Conservation (phyloP, 805 yeast species). For the Ascoidea asiatica region DNA sequence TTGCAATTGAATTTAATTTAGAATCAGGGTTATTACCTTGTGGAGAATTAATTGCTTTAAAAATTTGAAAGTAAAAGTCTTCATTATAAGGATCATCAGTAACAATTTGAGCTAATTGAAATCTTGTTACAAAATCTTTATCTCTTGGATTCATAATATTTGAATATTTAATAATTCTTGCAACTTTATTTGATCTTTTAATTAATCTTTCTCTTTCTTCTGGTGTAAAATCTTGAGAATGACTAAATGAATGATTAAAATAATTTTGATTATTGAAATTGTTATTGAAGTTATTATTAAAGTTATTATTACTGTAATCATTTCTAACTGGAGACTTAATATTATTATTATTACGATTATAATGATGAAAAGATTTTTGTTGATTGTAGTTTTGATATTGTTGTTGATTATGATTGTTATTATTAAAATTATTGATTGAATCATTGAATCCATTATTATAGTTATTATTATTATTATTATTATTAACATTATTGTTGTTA, state of each 20-base stretch:
- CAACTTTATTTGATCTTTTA: slow-evolving; percentile 61
- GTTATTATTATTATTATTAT: slow-evolving; percentile 6
- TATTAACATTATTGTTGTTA: slow-evolving; percentile 12
- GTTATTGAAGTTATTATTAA: slow-evolving; percentile 9
- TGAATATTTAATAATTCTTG: slow-evolving; percentile 64
- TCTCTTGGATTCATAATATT: slow-evolving; percentile 97
- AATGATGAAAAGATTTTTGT: slow-evolving; percentile 29
- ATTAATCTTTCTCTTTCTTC: slow-evolving; percentile 61
- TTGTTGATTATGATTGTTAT: slow-evolving; percentile 10
- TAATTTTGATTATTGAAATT: slow-evolving; percentile 12
- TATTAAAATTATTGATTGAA: too few species aligned
- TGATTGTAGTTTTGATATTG: slow-evolving; percentile 13
- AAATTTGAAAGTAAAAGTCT: slow-evolving; percentile 92
- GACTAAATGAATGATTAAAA: slow-evolving; percentile 16
- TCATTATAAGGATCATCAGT: slow-evolving; percentile 96
- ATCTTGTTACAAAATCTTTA: slow-evolving; percentile 87
- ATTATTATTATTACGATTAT: slow-evolving; percentile 2
- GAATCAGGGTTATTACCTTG: slow-evolving; percentile 36
- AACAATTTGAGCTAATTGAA: slow-evolving; percentile 89
- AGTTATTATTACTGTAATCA: slow-evolving; percentile 4
- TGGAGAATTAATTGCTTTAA: slow-evolving; percentile 49
- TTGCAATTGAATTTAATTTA: slow-evolving; percentile 73
- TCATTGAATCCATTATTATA: slow-evolving; percentile 4
- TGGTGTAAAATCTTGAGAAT: slow-evolving; percentile 35
- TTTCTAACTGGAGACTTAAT: slow-evolving; percentile 2